Conservation (phyloP, 352 stramenopile species). For the Pythium biforme region DNA sequence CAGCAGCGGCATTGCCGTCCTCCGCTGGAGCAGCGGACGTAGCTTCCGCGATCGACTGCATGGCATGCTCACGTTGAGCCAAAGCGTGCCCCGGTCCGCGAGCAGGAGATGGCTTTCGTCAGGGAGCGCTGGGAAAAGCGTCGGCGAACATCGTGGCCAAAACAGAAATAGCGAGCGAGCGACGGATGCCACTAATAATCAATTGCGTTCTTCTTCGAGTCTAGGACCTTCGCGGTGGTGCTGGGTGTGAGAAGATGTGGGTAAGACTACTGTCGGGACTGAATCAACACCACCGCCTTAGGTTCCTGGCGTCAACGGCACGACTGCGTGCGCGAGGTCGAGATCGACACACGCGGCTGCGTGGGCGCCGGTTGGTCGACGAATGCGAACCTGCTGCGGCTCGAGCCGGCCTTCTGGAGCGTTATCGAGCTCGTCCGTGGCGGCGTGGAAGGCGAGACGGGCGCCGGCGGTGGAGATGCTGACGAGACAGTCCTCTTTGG, state of each 20-base stretch:
- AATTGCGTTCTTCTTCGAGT: neutral
- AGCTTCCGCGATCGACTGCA: slow-evolving; percentile 15
- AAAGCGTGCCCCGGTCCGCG: too few relatives aligned
- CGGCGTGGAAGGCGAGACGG: neutral
- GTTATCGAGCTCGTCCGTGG: neutral
- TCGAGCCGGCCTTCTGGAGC: slow-evolving; percentile 17
- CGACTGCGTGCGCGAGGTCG: slow-evolving; percentile 12
- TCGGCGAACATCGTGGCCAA: neutral
- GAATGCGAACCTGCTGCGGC: slow-evolving; percentile 18
- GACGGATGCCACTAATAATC: neutral
- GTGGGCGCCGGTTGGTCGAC: slow-evolving; percentile 18
- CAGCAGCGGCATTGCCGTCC: neutral
- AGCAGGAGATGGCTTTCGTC: too few relatives aligned
- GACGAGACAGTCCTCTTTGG: neutral
- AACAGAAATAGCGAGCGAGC: too few relatives aligned
- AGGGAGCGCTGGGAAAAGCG: neutral
- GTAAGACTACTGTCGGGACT: too few relatives aligned
- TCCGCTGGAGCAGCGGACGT: neutral
- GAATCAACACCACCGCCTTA: too few relatives aligned
- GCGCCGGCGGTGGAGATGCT: neutral
- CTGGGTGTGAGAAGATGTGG: too few relatives aligned
- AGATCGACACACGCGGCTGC: slow-evolving; percentile 19
- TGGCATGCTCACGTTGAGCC: slow-evolving; percentile 12
- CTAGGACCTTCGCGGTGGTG: too few relatives aligned
- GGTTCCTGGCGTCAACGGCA: slow-evolving; percentile 17